A percentile compares a stretch with the other conserved stretches of the same genome.
Evolutionary conservation across 495 filamentous ascomycete species (phyloP).

Genomic region (Aspergillus campestris): DNA sequence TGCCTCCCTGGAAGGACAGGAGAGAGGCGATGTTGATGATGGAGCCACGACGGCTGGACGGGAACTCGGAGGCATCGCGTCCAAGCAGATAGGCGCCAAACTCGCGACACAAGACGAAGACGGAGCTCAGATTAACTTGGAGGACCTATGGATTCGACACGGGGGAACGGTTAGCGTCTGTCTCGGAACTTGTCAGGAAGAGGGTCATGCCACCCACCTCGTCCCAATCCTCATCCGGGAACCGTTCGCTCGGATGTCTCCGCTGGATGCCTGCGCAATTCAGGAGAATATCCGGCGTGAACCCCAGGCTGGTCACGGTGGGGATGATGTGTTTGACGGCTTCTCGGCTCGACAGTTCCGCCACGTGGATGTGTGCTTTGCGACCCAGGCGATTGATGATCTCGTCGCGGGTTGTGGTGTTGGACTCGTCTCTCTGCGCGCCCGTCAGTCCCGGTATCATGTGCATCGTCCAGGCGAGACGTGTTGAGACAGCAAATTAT

Average conservation of each 20-base stretch:
- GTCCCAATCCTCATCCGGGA: conserved; percentile 78
- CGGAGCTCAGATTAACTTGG: conserved; percentile 74
- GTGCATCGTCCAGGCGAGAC: background rate
- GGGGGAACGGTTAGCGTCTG: background rate
- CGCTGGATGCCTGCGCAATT: conserved; percentile 85
- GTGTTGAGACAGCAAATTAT: too few species aligned
- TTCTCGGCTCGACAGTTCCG: conserved; percentile 57
- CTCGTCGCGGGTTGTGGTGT: conserved; percentile 52
- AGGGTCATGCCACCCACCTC: conserved; percentile 35
- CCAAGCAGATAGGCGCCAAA: conserved; percentile 76
- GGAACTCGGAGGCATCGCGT: conserved; percentile 41
- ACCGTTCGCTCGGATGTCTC: conserved; percentile 65
- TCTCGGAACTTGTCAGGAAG: background rate
- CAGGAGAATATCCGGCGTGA: conserved; percentile 61
- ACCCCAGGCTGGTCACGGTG: conserved; percentile 48
- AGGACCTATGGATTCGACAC: conserved; percentile 45
- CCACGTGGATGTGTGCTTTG: conserved; percentile 57
- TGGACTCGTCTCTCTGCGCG: conserved; percentile 52
- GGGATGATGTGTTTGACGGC: conserved; percentile 56
- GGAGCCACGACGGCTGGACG: conserved; percentile 53
- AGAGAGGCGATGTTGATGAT: conserved; percentile 85
- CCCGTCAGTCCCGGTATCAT: background rate
- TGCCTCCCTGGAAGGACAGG: conserved; percentile 82
- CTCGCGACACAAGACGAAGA: conserved; percentile 78
- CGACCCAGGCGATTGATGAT: conserved; percentile 58